A percentile compares a stretch with the other conserved stretches of the same genome.
phyloP scores from a whole-genome alignment of 2,329 filamentous ascomycete species.

The Xylaria sp. region DNA sequence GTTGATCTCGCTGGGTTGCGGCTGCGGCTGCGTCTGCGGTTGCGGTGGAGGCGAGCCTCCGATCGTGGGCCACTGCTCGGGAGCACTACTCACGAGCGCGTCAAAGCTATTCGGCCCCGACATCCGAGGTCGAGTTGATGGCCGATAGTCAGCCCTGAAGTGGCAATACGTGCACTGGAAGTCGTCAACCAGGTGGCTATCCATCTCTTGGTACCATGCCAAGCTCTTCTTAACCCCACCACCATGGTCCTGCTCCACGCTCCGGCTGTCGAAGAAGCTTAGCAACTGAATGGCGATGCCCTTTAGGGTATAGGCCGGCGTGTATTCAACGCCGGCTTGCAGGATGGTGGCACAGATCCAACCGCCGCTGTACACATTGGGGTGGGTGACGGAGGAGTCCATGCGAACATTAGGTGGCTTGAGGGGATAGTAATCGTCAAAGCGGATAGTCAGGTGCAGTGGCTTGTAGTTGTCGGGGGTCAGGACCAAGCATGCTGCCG shows the following conservation, averaged over 20 bases:
- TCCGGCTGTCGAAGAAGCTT: conserved; percentile 54
- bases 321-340: conserved; percentile 46
- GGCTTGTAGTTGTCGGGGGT: conserved; percentile 41
- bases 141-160: conserved; percentile 9
- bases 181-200: conserved; percentile 3
- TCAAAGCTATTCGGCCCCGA: not conserved
- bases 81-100: conserved; percentile 13
- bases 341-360: conserved; percentile 54
- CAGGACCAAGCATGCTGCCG: conserved; percentile 47
- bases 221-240: conserved; percentile 32
- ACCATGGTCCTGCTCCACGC: conserved; percentile 44
- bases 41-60: not conserved
- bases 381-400: conserved; percentile 45
- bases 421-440: conserved; percentile 43
- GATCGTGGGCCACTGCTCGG: conserved; percentile 13
- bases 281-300: conserved; percentile 54
- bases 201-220: conserved; percentile 23
- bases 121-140: not conserved
- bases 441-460: conserved; percentile 48
- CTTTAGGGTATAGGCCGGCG: conserved; percentile 54
- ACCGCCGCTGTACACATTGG: conserved; percentile 45
- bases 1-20: not conserved
- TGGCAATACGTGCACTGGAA: conserved; percentile 35
- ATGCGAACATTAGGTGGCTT: conserved; percentile 44
- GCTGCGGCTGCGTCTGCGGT: no score